phyloP scores from a whole-genome alignment of 2,329 filamentous ascomycete genomes.

The Nemania serpens region DNA sequence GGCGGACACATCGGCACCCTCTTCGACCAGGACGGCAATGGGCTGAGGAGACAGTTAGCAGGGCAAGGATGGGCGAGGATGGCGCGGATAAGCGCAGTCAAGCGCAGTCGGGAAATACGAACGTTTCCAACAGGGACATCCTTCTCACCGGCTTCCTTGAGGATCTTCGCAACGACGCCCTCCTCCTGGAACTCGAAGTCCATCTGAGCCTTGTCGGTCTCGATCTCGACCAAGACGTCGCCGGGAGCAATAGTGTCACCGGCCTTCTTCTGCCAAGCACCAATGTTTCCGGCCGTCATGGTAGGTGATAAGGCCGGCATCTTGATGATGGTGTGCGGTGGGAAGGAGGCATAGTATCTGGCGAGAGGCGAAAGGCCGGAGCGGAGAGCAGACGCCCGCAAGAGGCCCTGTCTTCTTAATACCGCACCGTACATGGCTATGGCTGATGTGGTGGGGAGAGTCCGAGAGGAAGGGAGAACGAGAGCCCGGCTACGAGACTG shows the following conservation, averaged over 20 bases:
- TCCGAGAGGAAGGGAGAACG: neutral
- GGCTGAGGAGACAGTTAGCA: conserved; percentile 61
- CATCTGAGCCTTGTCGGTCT: conserved; percentile 99
- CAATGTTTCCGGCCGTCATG: conserved; percentile 96
- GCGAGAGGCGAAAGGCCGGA: conserved; percentile 59
- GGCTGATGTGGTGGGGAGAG: conserved; percentile 25
- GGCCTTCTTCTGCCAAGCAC: conserved; percentile 95
- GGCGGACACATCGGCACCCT: conserved; percentile 81
- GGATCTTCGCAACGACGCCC: conserved; percentile 89
- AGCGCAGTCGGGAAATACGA: conserved; percentile 50
- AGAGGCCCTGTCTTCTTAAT: conserved; percentile 65
- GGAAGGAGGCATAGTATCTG: conserved; percentile 80
- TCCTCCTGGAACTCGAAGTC: conserved; percentile 99
- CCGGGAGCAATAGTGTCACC: conserved; percentile 87
- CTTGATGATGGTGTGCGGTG: conserved; percentile 90
- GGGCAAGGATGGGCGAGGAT: conserved; percentile 14
- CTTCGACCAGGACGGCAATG: conserved; percentile 93
- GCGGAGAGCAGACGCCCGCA: conserved; percentile 55
- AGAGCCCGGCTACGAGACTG: conserved; percentile 12
- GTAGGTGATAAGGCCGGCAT: conserved; percentile 98
- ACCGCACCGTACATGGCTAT: conserved; percentile 65
- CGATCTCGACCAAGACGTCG: conserved; percentile 96
- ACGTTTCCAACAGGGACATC: conserved; percentile 94
- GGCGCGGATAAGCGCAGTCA: no score
- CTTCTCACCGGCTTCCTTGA: conserved; percentile 92